Base-by-base conservation (phyloP, 371 early-diverging fungal genomes). In the Chytridiales sp. region DNA sequence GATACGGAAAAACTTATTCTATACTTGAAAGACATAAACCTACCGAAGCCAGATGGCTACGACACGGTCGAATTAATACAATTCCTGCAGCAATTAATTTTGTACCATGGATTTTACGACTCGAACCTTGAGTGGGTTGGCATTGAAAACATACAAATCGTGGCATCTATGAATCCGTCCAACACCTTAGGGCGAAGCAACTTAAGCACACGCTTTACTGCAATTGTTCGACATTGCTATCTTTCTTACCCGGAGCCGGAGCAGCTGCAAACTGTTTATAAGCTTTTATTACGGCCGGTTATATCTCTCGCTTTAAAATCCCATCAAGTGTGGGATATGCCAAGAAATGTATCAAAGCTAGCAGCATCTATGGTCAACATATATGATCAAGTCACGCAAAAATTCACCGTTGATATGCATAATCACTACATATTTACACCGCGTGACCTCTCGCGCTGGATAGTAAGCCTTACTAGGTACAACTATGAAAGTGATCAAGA, bases 11-110 rank as follows among this genome's bases (percentile, higher is more conserved):
- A 52, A 24, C 62, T 81, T 34, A 68, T 81, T 41, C 22, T 81
- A 30, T 77, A 77, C 52, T 65, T 82, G 8, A 78, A 78, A 55
- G 80, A 82, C 47, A 68, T 82, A 38, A 77, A 82, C 42, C 58
- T 82, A 21, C 78, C 79, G 1, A 68, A 62, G 36, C 73, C 75
- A 9, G 82, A 82, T 60, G 62, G 72, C 41, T 82, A 82, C 55
- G 78, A 69, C 39, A 76, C 82, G 0, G 79, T 80, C 1, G 76
- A 78, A 47, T 56, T 82, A 6, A 67, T 78, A 21, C 75, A 75
- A 36, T 75, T 79, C 27, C 26, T 82, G 44, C 79, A 78, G 57
- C 82, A 82, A 51, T 58, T 82, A 1, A 51, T 82, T n/a, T 71
- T 75, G 2, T 80, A 80, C 62, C 36, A 69, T 15, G 82, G 82